Base-by-base conservation (phyloP, 2,329 filamentous ascomycete genomes). In the Verticillium nubilum region DNA sequence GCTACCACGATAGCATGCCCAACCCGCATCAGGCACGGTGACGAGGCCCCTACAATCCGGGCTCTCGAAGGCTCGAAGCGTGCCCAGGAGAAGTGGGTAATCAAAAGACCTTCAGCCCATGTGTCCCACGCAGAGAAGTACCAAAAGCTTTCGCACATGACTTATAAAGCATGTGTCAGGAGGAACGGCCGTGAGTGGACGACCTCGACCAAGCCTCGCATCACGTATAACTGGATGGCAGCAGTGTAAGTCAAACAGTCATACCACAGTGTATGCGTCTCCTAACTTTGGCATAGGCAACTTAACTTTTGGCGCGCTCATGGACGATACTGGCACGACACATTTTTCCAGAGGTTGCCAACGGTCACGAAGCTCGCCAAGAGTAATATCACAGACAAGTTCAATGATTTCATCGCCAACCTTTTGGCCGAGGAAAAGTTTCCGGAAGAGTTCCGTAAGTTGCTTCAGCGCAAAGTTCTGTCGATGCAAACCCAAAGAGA, bases 131-230 rank as follows among this genome's bases (percentile, higher is more conserved):
- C 19, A 5, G 42, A 50, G 4, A 50, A 23, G 12, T 9, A 25
- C 19, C 4, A 23, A 12, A 54, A 28, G 13, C 9, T 59, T 6
- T 56, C 63, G 12, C 59, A 55, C 54, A 17, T 52, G 2, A 64
- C 63, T 0, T 64, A 58, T 28, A 54, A n/a, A 6, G 61, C 61
- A 4, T 62, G 57, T 6, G 58, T 62, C 17, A 33, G n/a, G 13
- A 52, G 60, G 13, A 1, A 52, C 1, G 63, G 63, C 1, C 57
- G 47, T 1, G 42, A 52, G 1, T 61, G 47, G 23, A 50, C 28
- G 5, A 53, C 57, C 4, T 28, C 6, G 4, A 5, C 17, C 0
- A 59, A 28, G 29, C 57, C 57, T n/a, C 42, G 54, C 2, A 56
- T 13, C 4, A 54, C 54, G 2, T 50, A 59, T 33, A 26, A 52